Evolutionary conservation across 805 yeast genomes (phyloP), one percentile per base, ranked within the genome.

Genomic region (Komagataella pastoris): DNA sequence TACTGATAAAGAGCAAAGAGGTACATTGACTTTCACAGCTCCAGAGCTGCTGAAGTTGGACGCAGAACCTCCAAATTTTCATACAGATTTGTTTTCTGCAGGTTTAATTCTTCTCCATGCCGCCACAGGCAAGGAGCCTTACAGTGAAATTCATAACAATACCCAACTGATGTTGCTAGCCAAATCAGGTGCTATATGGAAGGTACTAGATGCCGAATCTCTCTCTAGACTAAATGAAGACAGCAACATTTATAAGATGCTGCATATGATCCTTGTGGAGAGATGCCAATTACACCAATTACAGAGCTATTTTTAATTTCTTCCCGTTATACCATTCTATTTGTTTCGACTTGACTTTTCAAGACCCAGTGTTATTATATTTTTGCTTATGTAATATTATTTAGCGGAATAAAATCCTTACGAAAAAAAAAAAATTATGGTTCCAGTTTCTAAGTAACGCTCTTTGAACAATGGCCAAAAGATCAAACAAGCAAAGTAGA

Each of bases 51-150:
- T 74, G 8, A 45, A 56, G 14, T 50, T 61, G 47, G 59, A 59
- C 18, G 18, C 50, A 0, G 47, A 53, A 7, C 50, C 55, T 7
- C 76, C 73, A 50, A 56, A 58, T 12, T 65, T 53, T 58, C 59
- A 54, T n/a, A 66, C 77, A 2, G 81, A 77, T 53, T 54, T 72
- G 7, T 77, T 66, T 56, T 70, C 80, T 12, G 67, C 67, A 3
- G 81, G 81, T 0, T 56, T 76, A 47, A 65, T 74, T 7, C 57
- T 77, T 7, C 56, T 77, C 40, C 65, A 67, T 50, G 72, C 75
- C 8, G 76, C 74, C 1, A 70, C 72, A 7, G 80, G 80, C 2
- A 58, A 59, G 17, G 66, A 66, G 53, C 81, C 82, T 1, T 77
- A 74, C 53, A 24, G 59, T 1, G 58, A 58, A 6, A 57, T 60